Base-by-base conservation (phyloP, 495 filamentous ascomycete species). In the Neurospora africana region DNA sequence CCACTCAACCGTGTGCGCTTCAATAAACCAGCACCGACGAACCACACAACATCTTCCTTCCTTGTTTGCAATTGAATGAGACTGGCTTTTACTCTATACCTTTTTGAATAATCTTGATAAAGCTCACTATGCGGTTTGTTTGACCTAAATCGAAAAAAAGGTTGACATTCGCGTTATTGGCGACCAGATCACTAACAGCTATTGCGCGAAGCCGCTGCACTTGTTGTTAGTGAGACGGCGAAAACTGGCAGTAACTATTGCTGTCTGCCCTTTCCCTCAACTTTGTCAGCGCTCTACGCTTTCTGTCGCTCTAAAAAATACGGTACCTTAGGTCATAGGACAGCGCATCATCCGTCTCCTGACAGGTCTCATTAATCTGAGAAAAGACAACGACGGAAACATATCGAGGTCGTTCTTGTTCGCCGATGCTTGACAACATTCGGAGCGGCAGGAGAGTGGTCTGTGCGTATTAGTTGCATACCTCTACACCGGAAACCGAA, bases 281-380 rank as follows among this genome's bases (percentile, higher is more conserved):
- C 40, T 19, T 41, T 41, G 1, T 8, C 15, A 5, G 17, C 40
- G 15, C 17, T 19, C 40, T 5, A 19, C 40, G 40, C 15, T 41
- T 41, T 19, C 0, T 7, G 15, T 41, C 15, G 39, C 15, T 41
- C 39, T 19, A 7, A 19, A 7, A 6, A 19, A 19, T 0, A n/a
- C n/a, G n/a, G n/a, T n/a, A n/a, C 5, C 0, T 3, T 2, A 6
- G 19, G 0, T 19, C 15, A 5, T 41, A 0, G 4, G 1, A 41
- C 5, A 41, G 15, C 39, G 5, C 19, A 41, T 5, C 2, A 7
- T 3, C 6, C 1, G 0, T 17, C 5, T 5, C 6, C 2, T 6
- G 4, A 6, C 39, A 40, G 0, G 2, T 40, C 15, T 6, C 5
- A 0, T 0, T 7, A 2, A 6, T 17, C 17, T 6, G 5, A 0